Base-by-base conservation (phyloP, 768 basidiomycete genomes). In the Zangia roseola region DNA sequence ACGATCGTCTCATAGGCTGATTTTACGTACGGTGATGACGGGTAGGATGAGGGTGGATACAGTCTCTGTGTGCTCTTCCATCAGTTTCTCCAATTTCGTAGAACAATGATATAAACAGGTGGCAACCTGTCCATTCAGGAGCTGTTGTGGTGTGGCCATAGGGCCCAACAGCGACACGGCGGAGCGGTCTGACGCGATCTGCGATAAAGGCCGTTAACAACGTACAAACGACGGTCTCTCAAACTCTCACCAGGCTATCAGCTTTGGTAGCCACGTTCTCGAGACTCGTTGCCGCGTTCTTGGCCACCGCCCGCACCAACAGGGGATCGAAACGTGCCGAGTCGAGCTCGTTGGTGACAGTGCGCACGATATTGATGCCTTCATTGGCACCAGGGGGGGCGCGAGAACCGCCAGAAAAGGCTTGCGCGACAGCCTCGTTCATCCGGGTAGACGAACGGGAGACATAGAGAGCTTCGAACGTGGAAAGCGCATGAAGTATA, bases 391-490 rank as follows among this genome's bases (percentile, higher is more conserved):
- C 84, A 3, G 91, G 93, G 10, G 85, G 87, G 7, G 76, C 68
- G 20, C 87, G 83, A 33, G 74, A 59, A 0, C 91, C 87, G 19
- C 84, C 82, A 0, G 85, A 77, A 59, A 95, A 85, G 0, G 90
- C 85, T 45, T 88, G 82, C 2, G 64, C 82, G 34, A 95, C 81
- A 2, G 79, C 75, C 58, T 98, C 97, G 53, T 86, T 93, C 57
- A 98, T 77, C 44, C 91, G 82, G 50, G 82, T 87, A 0, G 86
- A 80, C 0, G 90, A 91, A 25, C 90, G 84, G 2, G 90, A 81
- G 3, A 98, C 78, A 68, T 97, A 99, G n/a, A 89, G 76, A 0
- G 85, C 74, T 64, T 98, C 97, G 55, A 98, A 88, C 8, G 78
- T 80, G 6, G 86, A 82, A 38, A 98, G 75, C 0, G 93, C 82